Evolutionary conservation across 2,329 filamentous ascomycete genomes (phyloP), one percentile per base, ranked within the genome.

Genomic region (Trichoderma harzianum): DNA sequence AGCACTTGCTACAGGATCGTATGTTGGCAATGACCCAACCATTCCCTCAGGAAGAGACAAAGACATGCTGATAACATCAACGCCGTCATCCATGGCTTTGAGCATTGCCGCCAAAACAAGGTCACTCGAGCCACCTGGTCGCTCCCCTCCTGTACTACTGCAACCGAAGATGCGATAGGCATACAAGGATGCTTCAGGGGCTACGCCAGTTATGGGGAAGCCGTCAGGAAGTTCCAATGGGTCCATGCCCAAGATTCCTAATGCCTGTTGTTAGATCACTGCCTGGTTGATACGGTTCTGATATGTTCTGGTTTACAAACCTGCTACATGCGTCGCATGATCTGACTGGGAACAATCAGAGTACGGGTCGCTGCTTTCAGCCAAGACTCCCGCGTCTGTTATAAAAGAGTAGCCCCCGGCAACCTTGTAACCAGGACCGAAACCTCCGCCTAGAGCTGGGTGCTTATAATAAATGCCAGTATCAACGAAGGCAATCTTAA

Each of bases 181-280:
- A 65, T 65, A 65, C 43, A 65, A 32, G 11, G 62, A 65, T 53
- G 62, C 62, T 16, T 65, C 62, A 34, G 62, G 62, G n/a, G 62
- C 62, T 11, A 65, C 62, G 28, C 62, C 62, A 14, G 62, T 53
- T 24, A 65, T 26, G 5, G 62, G 62, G 26, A 65, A 65, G 6
- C 62, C 62, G 18, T 65, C 4, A 6, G 62, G 62, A 5, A 14
- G 12, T 1, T 65, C 28, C 11, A 65, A 65, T 32, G 62, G 5
- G n/a, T 65, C 62, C 62, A 65, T 65, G 21, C 62, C 62, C 21
- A 65, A 53, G 18, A 65, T 65, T 24, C 62, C 62, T 65, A 53
- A 53, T 10, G 14, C 7, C 5, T 34, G 1, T 34, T 53, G n/a
- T 65, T 5, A 65, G 28, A 61, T n/a, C 4, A 34, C 30, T 65